Percentiles rank a stretch among this genome's conserved stretches.
These are phyloP conservation scores for Blastobotrys buckinghamii DNA, from an alignment of 1,139 yeast species.

Conservation along the genomic window DNA sequence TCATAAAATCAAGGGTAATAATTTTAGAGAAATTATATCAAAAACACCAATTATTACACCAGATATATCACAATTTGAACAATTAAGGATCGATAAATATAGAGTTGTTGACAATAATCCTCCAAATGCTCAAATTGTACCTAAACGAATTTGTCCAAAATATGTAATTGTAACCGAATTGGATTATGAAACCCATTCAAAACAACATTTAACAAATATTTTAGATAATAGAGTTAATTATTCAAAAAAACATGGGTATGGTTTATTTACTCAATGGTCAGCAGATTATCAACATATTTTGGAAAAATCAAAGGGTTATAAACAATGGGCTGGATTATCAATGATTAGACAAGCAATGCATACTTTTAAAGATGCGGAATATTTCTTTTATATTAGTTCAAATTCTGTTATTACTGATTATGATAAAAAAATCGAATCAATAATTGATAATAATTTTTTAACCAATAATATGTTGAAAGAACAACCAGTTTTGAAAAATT, in stretches of 20 bases:
- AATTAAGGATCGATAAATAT: not conserved
- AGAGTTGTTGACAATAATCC: not conserved
- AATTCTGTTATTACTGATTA: conserved; percentile 62
- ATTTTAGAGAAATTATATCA: not conserved
- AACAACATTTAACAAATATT: conserved; percentile 53
- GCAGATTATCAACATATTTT: conserved; percentile 48
- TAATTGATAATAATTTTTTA: conserved; percentile 50
- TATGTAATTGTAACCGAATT: conserved; percentile 75
- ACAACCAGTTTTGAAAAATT: conserved; percentile 62
- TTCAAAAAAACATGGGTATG: conserved; percentile 69
- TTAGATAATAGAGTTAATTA: conserved; percentile 81
- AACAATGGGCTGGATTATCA: conserved; percentile 55
- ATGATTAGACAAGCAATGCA: conserved; percentile 74
- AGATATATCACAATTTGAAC: not conserved
- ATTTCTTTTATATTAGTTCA: conserved; percentile 74
- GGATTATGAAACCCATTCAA: conserved; percentile 64
- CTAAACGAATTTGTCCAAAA: not conserved
- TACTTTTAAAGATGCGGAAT: conserved; percentile 78
- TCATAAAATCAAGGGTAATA: not conserved
- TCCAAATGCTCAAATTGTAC: not conserved
- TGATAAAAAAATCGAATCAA: conserved; percentile 45
- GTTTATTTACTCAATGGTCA: conserved; percentile 71
- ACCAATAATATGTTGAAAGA: conserved; percentile 56
- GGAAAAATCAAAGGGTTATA: conserved; percentile 2
- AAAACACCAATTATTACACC: not conserved